A percentile compares a stretch with the other conserved stretches of the same genome.
phyloP scores from a whole-genome alignment of 2,329 filamentous ascomycete species.

The Trichophyton verrucosum region DNA sequence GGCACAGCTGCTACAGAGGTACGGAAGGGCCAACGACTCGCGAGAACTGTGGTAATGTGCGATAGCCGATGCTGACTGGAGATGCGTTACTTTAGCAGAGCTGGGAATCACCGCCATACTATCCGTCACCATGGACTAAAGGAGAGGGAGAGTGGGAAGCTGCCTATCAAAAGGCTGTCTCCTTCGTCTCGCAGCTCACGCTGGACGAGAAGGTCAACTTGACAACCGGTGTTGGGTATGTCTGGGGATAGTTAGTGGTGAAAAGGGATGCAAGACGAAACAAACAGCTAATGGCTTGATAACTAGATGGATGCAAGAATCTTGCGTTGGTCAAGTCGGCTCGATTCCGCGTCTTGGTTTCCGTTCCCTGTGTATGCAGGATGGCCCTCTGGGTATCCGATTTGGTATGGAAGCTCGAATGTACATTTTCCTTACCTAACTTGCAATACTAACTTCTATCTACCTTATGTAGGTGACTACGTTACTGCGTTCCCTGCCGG shows the following conservation, averaged over 20 bases:
- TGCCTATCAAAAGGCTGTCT: slow-evolving; percentile 62
- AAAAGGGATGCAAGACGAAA: background rate
- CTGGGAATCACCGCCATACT: slow-evolving; percentile 51
- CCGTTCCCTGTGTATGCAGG: slow-evolving; percentile 69
- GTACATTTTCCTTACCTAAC: background rate
- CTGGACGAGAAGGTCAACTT: slow-evolving; percentile 86
- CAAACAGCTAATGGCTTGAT: slow-evolving; percentile 11
- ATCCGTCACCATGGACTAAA: slow-evolving; percentile 80
- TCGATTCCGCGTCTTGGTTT: slow-evolving; percentile 44
- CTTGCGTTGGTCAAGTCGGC: slow-evolving; percentile 62
- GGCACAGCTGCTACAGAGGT: slow-evolving; percentile 5
- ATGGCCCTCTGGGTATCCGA: slow-evolving; percentile 70
- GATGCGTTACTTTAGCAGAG: background rate
- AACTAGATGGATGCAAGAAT: slow-evolving; percentile 51
- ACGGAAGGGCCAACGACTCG: background rate
- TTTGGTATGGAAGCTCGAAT: slow-evolving; percentile 35
- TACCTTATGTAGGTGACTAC: slow-evolving; percentile 48
- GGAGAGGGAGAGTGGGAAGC: slow-evolving; percentile 61
- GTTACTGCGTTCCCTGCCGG: slow-evolving; percentile 70
- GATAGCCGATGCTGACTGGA: background rate
- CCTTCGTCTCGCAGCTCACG: slow-evolving; percentile 72
- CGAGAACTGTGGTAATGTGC: background rate
- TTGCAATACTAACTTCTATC: background rate
- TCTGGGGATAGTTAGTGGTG: slow-evolving; percentile 11
- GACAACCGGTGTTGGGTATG: slow-evolving; percentile 76